phyloP scores from a whole-genome alignment of 2,329 filamentous ascomycete species.

The Didymellaceae sp. region DNA sequence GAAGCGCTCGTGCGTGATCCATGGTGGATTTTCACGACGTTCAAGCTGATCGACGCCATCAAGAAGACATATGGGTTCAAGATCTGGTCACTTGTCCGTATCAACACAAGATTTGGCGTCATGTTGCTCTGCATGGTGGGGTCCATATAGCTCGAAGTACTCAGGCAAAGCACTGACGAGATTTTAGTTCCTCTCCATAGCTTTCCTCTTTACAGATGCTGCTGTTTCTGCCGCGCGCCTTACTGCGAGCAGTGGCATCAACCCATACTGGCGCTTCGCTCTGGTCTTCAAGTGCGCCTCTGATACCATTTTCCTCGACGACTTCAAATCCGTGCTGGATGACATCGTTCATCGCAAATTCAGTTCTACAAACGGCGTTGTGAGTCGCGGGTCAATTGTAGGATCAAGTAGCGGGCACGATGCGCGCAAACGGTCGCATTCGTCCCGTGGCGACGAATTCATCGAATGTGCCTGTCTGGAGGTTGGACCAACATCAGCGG shows the following conservation, averaged over 20 bases:
- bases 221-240: slow-evolving; percentile 38
- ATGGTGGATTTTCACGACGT: slow-evolving; percentile 49
- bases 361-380: slow-evolving; percentile 25
- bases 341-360: slow-evolving; percentile 39
- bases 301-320: slow-evolving; percentile 46
- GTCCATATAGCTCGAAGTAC: too few relatives aligned
- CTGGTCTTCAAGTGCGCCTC: slow-evolving; percentile 47
- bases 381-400: slow-evolving; percentile 20
- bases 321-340: slow-evolving; percentile 47
- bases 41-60: slow-evolving; percentile 40
- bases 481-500: slow-evolving; percentile 12
- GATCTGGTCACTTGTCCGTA: slow-evolving; percentile 31
- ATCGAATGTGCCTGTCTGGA: slow-evolving; percentile 25
- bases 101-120: slow-evolving; percentile 42
- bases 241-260: slow-evolving; percentile 38
- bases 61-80: slow-evolving; percentile 44
- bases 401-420: slow-evolving; percentile 14
- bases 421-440: slow-evolving; percentile 22
- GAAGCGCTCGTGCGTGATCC: slow-evolving; percentile 44
- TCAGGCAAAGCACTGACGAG: too few relatives aligned
- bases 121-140: slow-evolving; percentile 44
- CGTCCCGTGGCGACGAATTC: slow-evolving; percentile 27
- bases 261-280: slow-evolving; percentile 46
- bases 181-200: slow-evolving; percentile 30
- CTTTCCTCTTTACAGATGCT: slow-evolving; percentile 41